Base-by-base conservation (phyloP, 2,329 filamentous ascomycete genomes). In the Ceratocystis ficicola region DNA sequence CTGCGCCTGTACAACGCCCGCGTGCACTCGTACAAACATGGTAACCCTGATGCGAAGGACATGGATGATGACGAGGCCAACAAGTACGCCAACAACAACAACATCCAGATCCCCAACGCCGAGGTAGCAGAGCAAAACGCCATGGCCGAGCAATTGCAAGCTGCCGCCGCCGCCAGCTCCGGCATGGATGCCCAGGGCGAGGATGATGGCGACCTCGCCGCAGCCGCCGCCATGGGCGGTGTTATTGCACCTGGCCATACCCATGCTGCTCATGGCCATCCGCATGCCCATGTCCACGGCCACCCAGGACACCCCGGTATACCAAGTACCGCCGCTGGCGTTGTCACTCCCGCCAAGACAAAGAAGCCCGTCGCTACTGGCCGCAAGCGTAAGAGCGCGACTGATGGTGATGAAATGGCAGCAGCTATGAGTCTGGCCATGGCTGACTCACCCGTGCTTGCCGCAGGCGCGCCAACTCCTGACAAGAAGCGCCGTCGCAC, bases 1-100 rank as follows among this genome's bases (percentile, higher is more conserved):
- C 78, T 86, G 62, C 81, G 83, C 41, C 77, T 86, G 62, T 86
- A 86, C 77, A 84, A 86, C 69, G 84, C 83, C 10, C 81, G 83
- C 66, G 82, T 86, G 32, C 82, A 85, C 74, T 84, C 83, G 1
- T 86, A 86, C 77, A 85, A 85, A 78, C 73, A 75, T 44, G 82
- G 82, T 69, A 86, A 86, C 76, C 72, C 74, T 3, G 72, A 77
- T 5, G 84, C 84, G 69, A 83, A 84, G 72, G 77, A 80, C 69
- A 86, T 86, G 84, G 75, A 74, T 1, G 84, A 86, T 66, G 78
- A 83, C 46, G 82, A 85, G 68, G 84, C 84, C 1, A 76, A 81
- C 30, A 75, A 77, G 71, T 86, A 86, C 69, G 83, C 83, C n/a
- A 82, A 86, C 62, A 77, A 80, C 68, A 79, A 80, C 72, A 75